A percentile compares a stretch with the other conserved stretches of the same genome.
These are phyloP conservation scores for Myxozyma lipomycoides DNA, from an alignment of 805 yeast genomes.

Conservation along the genomic window DNA sequence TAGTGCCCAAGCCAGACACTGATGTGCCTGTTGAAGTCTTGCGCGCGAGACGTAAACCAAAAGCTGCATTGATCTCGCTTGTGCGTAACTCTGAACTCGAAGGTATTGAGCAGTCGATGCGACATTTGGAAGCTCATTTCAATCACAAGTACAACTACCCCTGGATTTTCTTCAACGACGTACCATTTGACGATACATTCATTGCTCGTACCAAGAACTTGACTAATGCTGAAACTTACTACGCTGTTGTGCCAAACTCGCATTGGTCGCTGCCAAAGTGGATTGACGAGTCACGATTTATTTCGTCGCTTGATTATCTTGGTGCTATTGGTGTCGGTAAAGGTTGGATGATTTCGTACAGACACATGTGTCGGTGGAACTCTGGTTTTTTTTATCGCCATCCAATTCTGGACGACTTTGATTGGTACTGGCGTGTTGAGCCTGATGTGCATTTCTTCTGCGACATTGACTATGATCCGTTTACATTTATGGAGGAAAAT, in stretches of 20 bases:
- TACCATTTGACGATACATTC: slow-evolving; percentile 57
- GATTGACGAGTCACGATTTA: slow-evolving; percentile 45
- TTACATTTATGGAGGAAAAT: slow-evolving; percentile 75
- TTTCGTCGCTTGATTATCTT: slow-evolving; percentile 27
- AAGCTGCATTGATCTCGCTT: slow-evolving; percentile 49
- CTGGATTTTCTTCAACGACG: slow-evolving; percentile 77
- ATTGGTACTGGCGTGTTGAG: slow-evolving; percentile 91
- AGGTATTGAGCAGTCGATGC: slow-evolving; percentile 55
- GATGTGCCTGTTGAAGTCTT: slow-evolving; percentile 24
- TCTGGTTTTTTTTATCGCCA: slow-evolving; percentile 69
- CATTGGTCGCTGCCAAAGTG: slow-evolving; percentile 70
- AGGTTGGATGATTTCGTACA: slow-evolving; percentile 57
- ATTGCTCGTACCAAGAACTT: slow-evolving; percentile 55
- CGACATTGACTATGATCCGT: slow-evolving; percentile 73
- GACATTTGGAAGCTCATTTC: slow-evolving; percentile 63
- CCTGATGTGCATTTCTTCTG: slow-evolving; percentile 76
- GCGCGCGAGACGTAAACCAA: slow-evolving; percentile 22
- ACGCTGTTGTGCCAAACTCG: slow-evolving; percentile 53
- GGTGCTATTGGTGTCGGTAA: slow-evolving; percentile 48
- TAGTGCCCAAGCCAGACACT: slow-evolving; percentile 19
- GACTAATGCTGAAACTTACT: slow-evolving; percentile 49
- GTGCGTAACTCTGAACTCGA: slow-evolving; percentile 66
- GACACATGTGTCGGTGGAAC: slow-evolving; percentile 79
- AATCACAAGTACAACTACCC: slow-evolving; percentile 63
- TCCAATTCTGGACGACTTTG: slow-evolving; percentile 49